Conservation (phyloP, 192 early-diverging fungal genomes). For the Funneliformis geosporum region DNA sequence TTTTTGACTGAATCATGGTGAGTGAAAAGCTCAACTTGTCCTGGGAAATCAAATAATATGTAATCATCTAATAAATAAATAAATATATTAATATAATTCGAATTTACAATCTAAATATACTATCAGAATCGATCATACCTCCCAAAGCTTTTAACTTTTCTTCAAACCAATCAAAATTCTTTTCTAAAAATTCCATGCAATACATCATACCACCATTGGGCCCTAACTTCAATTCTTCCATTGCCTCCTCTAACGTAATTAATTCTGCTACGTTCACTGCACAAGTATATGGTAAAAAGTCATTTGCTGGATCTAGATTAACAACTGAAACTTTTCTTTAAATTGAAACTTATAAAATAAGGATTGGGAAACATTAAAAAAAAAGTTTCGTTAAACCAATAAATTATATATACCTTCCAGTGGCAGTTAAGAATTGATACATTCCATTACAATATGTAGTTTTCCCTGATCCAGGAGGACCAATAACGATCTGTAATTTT, state of each 20-base stretch:
- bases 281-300: constrained; percentile 80
- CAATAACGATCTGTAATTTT: constrained; percentile 79
- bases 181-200: constrained; percentile 90
- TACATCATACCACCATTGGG: constrained; percentile 98
- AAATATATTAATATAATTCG: background rate
- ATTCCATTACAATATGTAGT: constrained; percentile 94
- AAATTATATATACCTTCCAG: constrained; percentile 57
- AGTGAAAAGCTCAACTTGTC: constrained; percentile 97
- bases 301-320: constrained; percentile 99
- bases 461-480: constrained; percentile 93
- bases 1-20: constrained; percentile 84
- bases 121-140: constrained; percentile 28
- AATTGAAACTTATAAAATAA: background rate
- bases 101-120: background rate
- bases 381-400: background rate
- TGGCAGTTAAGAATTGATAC: constrained; percentile 81
- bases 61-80: constrained; percentile 67
- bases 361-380: background rate
- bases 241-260: constrained; percentile 91
- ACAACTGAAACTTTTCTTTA: constrained; percentile 78
- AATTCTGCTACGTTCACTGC: constrained; percentile 84
- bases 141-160: constrained; percentile 66
- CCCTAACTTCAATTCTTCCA: constrained; percentile 85
- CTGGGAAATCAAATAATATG: constrained; percentile 95
- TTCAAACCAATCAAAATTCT: constrained; percentile 91